Percentiles rank a stretch among this genome's conserved stretches.
Evolutionary conservation across 805 yeast species (phyloP).

Genomic region (Torulaspora indica): DNA sequence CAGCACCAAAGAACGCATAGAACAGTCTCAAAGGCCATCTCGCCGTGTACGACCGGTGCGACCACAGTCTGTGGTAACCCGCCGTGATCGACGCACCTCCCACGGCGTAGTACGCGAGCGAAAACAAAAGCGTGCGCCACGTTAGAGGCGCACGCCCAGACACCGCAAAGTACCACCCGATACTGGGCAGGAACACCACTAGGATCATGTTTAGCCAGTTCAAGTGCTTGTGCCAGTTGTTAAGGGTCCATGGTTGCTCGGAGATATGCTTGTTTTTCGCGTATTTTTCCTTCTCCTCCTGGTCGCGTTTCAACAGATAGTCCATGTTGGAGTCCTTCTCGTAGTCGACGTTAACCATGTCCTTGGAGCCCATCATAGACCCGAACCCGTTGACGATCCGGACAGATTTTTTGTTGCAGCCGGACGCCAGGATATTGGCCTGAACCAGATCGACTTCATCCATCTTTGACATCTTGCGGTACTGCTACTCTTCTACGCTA

Average conservation of each 20-base stretch:
- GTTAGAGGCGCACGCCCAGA: conserved; percentile 44
- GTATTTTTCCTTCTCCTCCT: conserved; percentile 40
- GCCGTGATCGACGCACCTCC: conserved; percentile 78
- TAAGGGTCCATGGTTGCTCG: conserved; percentile 71
- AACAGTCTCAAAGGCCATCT: conserved; percentile 55
- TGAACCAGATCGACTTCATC: conserved; percentile 54
- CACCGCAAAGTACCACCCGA: conserved; percentile 47
- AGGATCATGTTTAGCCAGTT: conserved; percentile 73
- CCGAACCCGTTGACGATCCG: conserved; percentile 82
- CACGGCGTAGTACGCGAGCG: conserved; percentile 48
- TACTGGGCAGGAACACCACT: conserved; percentile 55
- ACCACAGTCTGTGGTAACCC: conserved; percentile 77
- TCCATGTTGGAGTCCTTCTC: conserved; percentile 39
- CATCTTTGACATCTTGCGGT: conserved; percentile 11
- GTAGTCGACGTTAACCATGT: conserved; percentile 62
- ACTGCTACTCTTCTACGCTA: background rate
- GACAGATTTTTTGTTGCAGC: conserved; percentile 63
- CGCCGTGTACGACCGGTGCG: conserved; percentile 70
- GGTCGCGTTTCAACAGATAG: conserved; percentile 43
- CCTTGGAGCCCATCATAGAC: conserved; percentile 73
- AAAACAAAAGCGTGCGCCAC: conserved; percentile 43
- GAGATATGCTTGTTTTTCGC: conserved; percentile 51
- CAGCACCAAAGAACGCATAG: conserved; percentile 75
- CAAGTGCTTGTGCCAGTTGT: conserved; percentile 68
- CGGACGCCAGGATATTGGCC: conserved; percentile 78